Conservation (phyloP, 1,284 basidiomycete genomes). For the Somion occarium region DNA sequence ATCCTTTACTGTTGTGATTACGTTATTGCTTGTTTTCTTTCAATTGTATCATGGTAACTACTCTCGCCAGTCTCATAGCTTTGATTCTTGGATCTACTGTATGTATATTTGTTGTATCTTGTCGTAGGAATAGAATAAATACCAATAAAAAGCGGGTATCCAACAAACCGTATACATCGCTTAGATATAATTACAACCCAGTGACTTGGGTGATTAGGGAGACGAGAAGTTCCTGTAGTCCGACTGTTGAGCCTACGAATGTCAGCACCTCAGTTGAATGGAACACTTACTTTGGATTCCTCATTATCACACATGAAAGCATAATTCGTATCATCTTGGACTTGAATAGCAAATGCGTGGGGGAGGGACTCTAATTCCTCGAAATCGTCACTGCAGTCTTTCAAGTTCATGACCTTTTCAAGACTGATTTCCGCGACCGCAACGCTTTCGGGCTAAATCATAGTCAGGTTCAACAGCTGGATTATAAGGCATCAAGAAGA, state of each 20-base stretch:
- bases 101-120: too few relatives aligned
- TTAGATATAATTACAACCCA: background rate
- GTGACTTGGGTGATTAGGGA: background rate
- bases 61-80: too few relatives aligned
- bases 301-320: background rate
- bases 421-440: background rate
- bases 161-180: background rate
- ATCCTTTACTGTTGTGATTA: background rate
- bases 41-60: too few relatives aligned
- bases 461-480: background rate
- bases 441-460: background rate
- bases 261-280: too few relatives aligned
- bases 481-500: background rate
- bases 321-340: background rate
- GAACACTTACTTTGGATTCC: background rate
- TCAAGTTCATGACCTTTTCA: background rate
- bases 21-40: background rate
- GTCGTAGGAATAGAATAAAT: background rate
- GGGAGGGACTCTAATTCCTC: conserved; percentile 3
- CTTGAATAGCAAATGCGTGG: conserved; percentile 3
- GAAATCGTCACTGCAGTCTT: conserved; percentile 3
- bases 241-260: too few relatives aligned
- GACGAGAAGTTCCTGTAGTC: conserved; percentile 7
- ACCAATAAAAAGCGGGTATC: background rate
- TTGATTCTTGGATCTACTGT: too few relatives aligned